phyloP scores from a whole-genome alignment of 805 yeast species.

The Wickerhamomyces silvicola region DNA sequence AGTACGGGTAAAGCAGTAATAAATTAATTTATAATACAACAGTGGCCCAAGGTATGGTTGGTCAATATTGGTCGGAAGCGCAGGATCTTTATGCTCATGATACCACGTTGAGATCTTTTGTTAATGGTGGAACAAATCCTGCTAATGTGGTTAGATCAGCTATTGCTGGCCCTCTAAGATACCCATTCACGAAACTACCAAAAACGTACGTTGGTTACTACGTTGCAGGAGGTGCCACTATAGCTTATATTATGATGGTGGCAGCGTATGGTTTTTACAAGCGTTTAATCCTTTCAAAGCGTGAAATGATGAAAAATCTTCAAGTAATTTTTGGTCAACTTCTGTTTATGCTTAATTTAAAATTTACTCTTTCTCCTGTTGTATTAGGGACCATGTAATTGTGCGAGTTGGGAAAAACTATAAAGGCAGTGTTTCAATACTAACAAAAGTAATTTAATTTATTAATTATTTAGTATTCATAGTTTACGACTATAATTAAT shows the following conservation, averaged over 20 bases:
- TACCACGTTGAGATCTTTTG: conserved; percentile 10
- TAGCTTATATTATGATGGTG: conserved; percentile 6
- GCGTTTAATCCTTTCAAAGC: neutral
- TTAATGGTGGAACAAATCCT: conserved; percentile 10
- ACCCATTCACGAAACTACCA: conserved; percentile 9
- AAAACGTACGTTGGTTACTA: conserved; percentile 9
- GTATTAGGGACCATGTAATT: too few species aligned
- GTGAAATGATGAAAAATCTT: neutral
- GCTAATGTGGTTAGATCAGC: conserved; percentile 8
- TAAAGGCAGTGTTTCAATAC: too few species aligned
- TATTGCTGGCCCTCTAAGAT: conserved; percentile 7
- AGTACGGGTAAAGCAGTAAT: too few species aligned
- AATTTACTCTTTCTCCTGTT: too few species aligned
- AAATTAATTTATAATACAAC: conserved; percentile 10
- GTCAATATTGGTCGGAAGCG: conserved; percentile 12
- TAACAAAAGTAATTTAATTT: too few species aligned
- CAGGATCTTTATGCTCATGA: conserved; percentile 7
- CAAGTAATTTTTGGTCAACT: conserved; percentile 1
- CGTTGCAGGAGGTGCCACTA: conserved; percentile 7
- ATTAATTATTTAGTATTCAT: too few species aligned
- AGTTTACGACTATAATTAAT: too few species aligned
- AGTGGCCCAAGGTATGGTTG: conserved; percentile 9
- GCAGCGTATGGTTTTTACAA: conserved; percentile 4
- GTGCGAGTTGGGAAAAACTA: too few species aligned
- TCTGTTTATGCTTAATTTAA: too few species aligned